phyloP scores from a whole-genome alignment of 441 rosid species.

The Manihot esculenta region DNA sequence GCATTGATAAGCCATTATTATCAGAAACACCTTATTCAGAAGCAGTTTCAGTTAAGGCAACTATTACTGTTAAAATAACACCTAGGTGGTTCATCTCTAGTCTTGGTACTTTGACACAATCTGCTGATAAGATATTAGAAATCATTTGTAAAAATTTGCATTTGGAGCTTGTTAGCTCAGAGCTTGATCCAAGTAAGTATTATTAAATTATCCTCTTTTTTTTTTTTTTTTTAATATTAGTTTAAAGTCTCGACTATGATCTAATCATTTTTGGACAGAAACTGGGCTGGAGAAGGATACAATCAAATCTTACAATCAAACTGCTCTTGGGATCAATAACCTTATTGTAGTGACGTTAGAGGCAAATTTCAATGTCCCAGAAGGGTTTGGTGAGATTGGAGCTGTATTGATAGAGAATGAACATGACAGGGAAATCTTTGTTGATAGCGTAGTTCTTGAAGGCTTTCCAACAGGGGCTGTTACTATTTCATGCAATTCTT shows the following conservation, averaged over 20 bases:
- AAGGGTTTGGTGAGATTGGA: slow-evolving; percentile 57
- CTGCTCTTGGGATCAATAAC: slow-evolving; percentile 25
- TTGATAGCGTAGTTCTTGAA: slow-evolving; percentile 42
- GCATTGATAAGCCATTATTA: neutral
- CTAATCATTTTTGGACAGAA: slow-evolving; percentile 17
- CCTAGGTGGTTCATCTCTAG: slow-evolving; percentile 3
- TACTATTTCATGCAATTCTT: slow-evolving; percentile 44
- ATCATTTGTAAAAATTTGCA: slow-evolving; percentile 45
- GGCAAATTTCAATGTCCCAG: slow-evolving; percentile 41
- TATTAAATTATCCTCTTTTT: too few relatives aligned
- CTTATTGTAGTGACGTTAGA: slow-evolving; percentile 35
- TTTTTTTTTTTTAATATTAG: too few relatives aligned
- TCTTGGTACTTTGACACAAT: neutral
- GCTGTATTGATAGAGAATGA: slow-evolving; percentile 54
- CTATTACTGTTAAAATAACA: slow-evolving; percentile 15
- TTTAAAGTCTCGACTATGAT: neutral
- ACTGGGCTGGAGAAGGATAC: slow-evolving; percentile 43
- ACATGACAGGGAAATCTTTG: slow-evolving; percentile 46
- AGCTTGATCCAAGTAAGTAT: slow-evolving; percentile 49
- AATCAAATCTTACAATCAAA: slow-evolving; percentile 44
- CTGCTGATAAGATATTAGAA: slow-evolving; percentile 36
- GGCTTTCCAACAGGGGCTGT: slow-evolving; percentile 43
- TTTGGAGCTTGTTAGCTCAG: slow-evolving; percentile 59
- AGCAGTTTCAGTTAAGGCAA: slow-evolving; percentile 9
- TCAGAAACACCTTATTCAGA: neutral